These are phyloP conservation scores for Aspergillus coremiiformis DNA, from an alignment of 495 filamentous ascomycete species.

Conservation along the genomic window DNA sequence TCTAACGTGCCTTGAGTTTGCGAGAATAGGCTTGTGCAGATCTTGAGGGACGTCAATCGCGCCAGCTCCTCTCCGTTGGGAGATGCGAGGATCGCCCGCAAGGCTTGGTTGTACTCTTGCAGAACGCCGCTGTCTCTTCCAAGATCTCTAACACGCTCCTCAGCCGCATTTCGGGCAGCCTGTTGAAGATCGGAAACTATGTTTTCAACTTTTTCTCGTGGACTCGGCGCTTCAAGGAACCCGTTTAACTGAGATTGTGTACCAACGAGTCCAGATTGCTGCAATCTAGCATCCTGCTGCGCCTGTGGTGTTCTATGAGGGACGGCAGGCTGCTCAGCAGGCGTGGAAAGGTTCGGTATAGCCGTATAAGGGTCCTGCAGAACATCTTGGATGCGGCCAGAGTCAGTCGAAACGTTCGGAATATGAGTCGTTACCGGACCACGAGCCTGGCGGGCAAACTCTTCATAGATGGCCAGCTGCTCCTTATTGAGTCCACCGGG, in stretches of 20 bases:
- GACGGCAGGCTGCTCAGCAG: conserved; percentile 71
- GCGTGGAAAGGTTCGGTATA: conserved; percentile 68
- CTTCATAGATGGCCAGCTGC: conserved; percentile 91
- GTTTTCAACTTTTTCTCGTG: conserved; percentile 58
- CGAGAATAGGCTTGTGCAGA: conserved; percentile 61
- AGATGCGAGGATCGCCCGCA: conserved; percentile 43
- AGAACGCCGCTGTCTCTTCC: conserved; percentile 55
- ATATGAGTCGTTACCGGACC: conserved; percentile 45
- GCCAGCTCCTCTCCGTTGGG: conserved; percentile 59
- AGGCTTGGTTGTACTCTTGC: conserved; percentile 52
- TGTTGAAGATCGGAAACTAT: conserved; percentile 64
- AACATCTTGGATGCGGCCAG: conserved; percentile 60
- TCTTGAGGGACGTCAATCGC: conserved; percentile 57
- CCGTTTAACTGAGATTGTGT: conserved; percentile 54
- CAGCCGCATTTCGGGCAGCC: conserved; percentile 54
- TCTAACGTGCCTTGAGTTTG: conserved; percentile 55
- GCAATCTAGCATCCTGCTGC: conserved; percentile 50
- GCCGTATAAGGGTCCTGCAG: conserved; percentile 77
- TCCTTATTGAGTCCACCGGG: conserved; percentile 78
- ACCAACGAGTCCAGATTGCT: conserved; percentile 37
- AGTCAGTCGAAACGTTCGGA: conserved; percentile 52
- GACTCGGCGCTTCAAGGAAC: conserved; percentile 54
- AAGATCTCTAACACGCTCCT: conserved; percentile 65
- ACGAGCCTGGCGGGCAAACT: conserved; percentile 79
- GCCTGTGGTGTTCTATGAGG: conserved; percentile 60